Evolutionary conservation across 2,329 filamentous ascomycete species (phyloP), one percentile per base, ranked within the genome.

Genomic region (Dothistroma septosporum): DNA sequence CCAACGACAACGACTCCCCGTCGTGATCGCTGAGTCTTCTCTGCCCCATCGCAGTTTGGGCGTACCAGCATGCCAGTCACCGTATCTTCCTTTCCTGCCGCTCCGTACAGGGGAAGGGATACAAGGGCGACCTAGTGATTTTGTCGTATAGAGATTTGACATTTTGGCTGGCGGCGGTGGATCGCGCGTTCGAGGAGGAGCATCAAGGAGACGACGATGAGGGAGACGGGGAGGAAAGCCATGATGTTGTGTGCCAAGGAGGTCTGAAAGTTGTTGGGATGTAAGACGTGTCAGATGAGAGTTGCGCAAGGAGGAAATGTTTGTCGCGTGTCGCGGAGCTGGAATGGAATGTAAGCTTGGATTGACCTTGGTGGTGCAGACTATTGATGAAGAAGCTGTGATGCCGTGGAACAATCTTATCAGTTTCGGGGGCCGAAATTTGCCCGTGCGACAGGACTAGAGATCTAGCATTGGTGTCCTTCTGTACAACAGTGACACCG

Each of bases 121-220:
- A 24, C 55, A 57, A 21, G 28, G 33, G 11, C 28, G 11, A 19
- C 55, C 55, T 32, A 57, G 32, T 22, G 55, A 57, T 22, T 57
- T 57, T 11, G 55, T 57, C 37, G 55, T 33, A 33, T 49, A 49
- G 16, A 57, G 33, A 22, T 44, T 31, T 21, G 55, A 49, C 55
- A 57, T 57, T n/a, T n/a, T 44, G 41, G 41, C 19, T 44, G 41
- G 41, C 41, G 41, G 16, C 41, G 41, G 19, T 44, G 41, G 9
- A 44, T 19, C 5, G 41, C 41, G 14, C 41, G 41, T 44, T 44
- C 41, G 16, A 44, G 41, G 41, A 44, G 41, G 41, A 44, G 41
- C 41, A 44, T 44, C 3, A 44, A 16, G 41, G 14, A n/a, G 41
- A 44, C 41, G 4, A 44, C 19, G 14, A 44, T 19, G 14, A 44